Evolutionary conservation across 495 filamentous ascomycete genomes (phyloP).

Genomic region (Annulohypoxylon moriforme): DNA sequence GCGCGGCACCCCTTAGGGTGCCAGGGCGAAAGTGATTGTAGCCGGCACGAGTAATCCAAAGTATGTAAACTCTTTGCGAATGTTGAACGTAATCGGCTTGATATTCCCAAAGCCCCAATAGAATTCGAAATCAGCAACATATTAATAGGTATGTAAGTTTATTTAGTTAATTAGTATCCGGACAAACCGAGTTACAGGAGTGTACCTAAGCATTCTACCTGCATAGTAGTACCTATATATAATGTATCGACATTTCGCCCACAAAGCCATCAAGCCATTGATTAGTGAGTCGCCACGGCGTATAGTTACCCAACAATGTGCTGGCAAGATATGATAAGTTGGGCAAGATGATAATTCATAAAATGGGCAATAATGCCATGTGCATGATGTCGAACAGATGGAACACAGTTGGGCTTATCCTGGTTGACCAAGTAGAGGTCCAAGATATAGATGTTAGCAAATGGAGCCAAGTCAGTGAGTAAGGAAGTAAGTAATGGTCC

Average conservation of each 20-base stretch:
- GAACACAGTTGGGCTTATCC: conserved; percentile 24
- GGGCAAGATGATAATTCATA: conserved; percentile 2
- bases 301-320: conserved; percentile 22
- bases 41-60: no score
- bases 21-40: no score
- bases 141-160: conserved; percentile 1
- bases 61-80: no score
- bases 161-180: background rate
- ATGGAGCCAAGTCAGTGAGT: conserved; percentile 12
- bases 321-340: conserved; percentile 41
- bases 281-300: conserved; percentile 26
- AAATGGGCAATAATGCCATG: conserved; percentile 25
- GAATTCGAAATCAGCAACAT: background rate
- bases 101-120: no score
- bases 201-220: background rate
- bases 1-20: no score
- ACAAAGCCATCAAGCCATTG: conserved; percentile 11
- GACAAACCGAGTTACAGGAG: conserved; percentile 9
- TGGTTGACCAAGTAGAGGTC: conserved; percentile 38
- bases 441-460: conserved; percentile 14
- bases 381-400: conserved; percentile 36
- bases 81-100: no score
- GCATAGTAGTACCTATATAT: no score
- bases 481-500: conserved; percentile 22
- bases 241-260: background rate